Base-by-base conservation (phyloP, 352 stramenopile genomes). In the Phytophthora brassicae region DNA sequence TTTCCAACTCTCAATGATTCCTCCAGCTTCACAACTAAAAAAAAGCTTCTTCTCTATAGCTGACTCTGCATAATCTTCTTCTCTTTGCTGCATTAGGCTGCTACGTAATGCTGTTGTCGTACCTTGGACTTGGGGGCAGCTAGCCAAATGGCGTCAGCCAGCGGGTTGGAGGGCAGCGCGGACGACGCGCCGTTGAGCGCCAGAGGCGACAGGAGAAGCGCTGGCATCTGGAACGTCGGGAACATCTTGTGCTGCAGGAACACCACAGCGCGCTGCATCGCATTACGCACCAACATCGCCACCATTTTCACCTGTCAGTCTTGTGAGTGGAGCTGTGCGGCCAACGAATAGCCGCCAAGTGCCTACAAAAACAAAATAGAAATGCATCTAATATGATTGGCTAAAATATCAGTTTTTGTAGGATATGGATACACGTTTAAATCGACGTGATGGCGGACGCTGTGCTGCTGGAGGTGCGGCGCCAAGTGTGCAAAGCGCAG, bases 41-140 rank as follows among this genome's bases (percentile, higher is more conserved):
- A 22, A 52, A 20, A 58, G 26, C 19, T n/a, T 20, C 23, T 19
- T 44, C 23, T 44, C 38, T 44, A 17, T 6, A 13, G 14, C 28
- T 29, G 5, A 42, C 4, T 46, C 24, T 19, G n/a, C 26, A 9
- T 31, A 4, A 31, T 31, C 26, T 31, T 4, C 4, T 4, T 31
- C 26, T 31, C 26, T 8, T 31, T 8, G 8, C 4, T 31, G 26
- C 26, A 31, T 31, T 8, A 31, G 26, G 8, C 26, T 31, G 26
- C 26, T 31, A 31, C 26, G 26, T 9, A 44, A 24, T 44, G 17
- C n/a, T 3, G 22, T 57, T 13, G 11, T 54, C 79, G 44, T 70
- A 94, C 84, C 81, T 95, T 95, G 60, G 86, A 95, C 78, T 95
- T 95, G 53, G 86, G 86, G 28, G 82, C 84, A 3, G 86, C 86